Conservation (phyloP, 306 rosid species). For the Medicago ruthenica region DNA sequence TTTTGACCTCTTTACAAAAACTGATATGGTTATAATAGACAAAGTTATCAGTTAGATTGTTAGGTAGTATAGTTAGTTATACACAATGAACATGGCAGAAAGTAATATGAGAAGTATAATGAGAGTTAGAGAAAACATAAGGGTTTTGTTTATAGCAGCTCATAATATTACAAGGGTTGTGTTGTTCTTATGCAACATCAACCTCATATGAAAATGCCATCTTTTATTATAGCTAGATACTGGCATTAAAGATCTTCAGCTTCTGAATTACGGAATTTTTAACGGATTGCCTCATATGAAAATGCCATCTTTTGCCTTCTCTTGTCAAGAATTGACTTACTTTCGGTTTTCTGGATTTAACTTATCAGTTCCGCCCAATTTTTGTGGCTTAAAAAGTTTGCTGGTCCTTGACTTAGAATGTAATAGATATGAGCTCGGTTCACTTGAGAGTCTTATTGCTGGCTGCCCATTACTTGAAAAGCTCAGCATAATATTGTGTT, state of each 20-base stretch:
- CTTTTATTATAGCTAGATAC: too few species aligned
- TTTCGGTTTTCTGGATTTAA: neutral
- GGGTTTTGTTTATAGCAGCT: too few species aligned
- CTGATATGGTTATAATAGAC: too few species aligned
- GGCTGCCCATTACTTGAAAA: neutral
- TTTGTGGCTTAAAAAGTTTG: conserved; percentile 26
- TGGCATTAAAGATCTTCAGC: neutral
- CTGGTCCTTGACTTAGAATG: neutral
- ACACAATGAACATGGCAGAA: too few species aligned
- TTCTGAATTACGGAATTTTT: neutral
- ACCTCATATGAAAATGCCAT: too few species aligned
- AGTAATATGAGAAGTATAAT: too few species aligned
- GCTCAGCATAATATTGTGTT: neutral
- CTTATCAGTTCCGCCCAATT: neutral
- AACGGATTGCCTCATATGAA: neutral
- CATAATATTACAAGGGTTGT: too few species aligned
- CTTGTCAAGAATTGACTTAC: conserved; percentile 4
- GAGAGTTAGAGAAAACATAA: too few species aligned
- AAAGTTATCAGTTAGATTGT: too few species aligned
- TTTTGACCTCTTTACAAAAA: too few species aligned
- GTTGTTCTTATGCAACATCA: too few species aligned
- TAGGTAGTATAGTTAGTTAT: too few species aligned
- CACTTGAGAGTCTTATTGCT: conserved; percentile 30
- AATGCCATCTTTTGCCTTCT: conserved; percentile 36
- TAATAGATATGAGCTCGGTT: neutral